Conservation (phyloP, 352 stramenopile genomes). For the Globisporangium irregulare region DNA sequence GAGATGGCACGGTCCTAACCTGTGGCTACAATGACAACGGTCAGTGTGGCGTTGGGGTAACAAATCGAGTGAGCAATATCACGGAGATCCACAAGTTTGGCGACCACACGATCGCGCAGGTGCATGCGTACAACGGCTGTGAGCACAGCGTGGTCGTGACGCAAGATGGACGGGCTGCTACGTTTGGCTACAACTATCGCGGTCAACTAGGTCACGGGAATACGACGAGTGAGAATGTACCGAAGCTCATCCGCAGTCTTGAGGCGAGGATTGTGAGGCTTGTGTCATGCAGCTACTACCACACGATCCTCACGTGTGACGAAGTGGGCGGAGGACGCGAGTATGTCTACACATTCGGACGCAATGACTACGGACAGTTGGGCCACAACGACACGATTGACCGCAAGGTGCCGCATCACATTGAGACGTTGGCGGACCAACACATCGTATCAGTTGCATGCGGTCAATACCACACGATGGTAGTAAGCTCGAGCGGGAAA, state of each 20-base stretch:
- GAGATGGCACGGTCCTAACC: slow-evolving; percentile 76
- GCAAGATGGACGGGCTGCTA: slow-evolving; percentile 70
- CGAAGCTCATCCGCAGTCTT: slow-evolving; percentile 74
- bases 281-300: slow-evolving; percentile 93
- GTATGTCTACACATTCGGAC: slow-evolving; percentile 85
- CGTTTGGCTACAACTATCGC: slow-evolving; percentile 92
- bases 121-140: slow-evolving; percentile 93
- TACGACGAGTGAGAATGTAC: slow-evolving; percentile 81
- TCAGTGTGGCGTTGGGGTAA: slow-evolving; percentile 89
- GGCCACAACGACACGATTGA: slow-evolving; percentile 88
- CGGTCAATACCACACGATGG: slow-evolving; percentile 91
- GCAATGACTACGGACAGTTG: slow-evolving; percentile 93
- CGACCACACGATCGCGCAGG: slow-evolving; percentile 50
- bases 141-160: slow-evolving; percentile 89
- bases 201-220: slow-evolving; percentile 91
- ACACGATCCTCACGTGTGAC: slow-evolving; percentile 84
- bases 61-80: slow-evolving; percentile 69
- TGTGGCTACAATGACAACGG: slow-evolving; percentile 95
- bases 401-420: slow-evolving; percentile 72
- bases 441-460: slow-evolving; percentile 79
- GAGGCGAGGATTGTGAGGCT: slow-evolving; percentile 61
- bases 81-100: slow-evolving; percentile 69
- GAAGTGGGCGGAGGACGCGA: slow-evolving; percentile 23
- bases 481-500: slow-evolving; percentile 62
- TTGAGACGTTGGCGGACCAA: slow-evolving; percentile 63